Evolutionary conservation across 2,329 filamentous ascomycete genomes (phyloP).

Genomic region (Ophiostoma ulmi): DNA sequence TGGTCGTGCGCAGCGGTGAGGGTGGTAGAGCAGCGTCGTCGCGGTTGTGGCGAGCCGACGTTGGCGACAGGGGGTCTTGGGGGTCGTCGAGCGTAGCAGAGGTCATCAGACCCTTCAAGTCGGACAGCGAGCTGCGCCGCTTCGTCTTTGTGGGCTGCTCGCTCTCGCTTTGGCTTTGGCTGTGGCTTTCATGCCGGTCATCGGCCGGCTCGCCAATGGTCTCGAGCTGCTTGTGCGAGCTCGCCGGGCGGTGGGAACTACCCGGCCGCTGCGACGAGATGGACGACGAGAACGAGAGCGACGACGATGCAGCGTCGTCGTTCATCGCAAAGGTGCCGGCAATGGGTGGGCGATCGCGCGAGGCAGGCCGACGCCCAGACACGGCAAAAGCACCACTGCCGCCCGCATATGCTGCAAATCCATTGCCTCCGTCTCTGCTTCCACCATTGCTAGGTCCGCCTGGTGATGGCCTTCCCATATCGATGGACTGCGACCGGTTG

Average conservation of each 20-base stretch:
- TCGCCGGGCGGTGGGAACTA: slow-evolving; percentile 46
- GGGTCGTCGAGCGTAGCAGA: slow-evolving; percentile 49
- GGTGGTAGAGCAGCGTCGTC: not conserved
- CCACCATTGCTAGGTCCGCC: too few species aligned
- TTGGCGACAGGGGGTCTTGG: slow-evolving; percentile 31
- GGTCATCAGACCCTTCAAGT: slow-evolving; percentile 63
- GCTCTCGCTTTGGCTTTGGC: slow-evolving; percentile 15
- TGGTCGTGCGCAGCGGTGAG: slow-evolving; percentile 47
- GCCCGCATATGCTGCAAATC: slow-evolving; percentile 26
- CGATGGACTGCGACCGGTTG: slow-evolving; percentile 70
- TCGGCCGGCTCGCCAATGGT: slow-evolving; percentile 54
- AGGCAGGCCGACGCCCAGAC: slow-evolving; percentile 46
- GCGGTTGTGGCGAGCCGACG: slow-evolving; percentile 27
- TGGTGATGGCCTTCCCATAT: slow-evolving; percentile 50
- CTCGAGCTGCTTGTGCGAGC: slow-evolving; percentile 51
- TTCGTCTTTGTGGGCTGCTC: slow-evolving; percentile 61
- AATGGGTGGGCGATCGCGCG: slow-evolving; percentile 56
- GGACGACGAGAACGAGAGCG: slow-evolving; percentile 21
- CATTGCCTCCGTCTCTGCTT: not conserved
- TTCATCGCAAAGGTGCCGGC: slow-evolving; percentile 59
- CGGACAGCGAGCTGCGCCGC: slow-evolving; percentile 84
- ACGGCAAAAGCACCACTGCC: slow-evolving; percentile 32
- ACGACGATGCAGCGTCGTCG: not conserved
- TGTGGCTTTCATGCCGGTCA: slow-evolving; percentile 24
- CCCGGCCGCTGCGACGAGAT: slow-evolving; percentile 26